Percentiles rank a stretch among this genome's conserved stretches.
Conservation (phyloP, 495 filamentous ascomycete species). For the Elasticomyces elasticus region DNA sequence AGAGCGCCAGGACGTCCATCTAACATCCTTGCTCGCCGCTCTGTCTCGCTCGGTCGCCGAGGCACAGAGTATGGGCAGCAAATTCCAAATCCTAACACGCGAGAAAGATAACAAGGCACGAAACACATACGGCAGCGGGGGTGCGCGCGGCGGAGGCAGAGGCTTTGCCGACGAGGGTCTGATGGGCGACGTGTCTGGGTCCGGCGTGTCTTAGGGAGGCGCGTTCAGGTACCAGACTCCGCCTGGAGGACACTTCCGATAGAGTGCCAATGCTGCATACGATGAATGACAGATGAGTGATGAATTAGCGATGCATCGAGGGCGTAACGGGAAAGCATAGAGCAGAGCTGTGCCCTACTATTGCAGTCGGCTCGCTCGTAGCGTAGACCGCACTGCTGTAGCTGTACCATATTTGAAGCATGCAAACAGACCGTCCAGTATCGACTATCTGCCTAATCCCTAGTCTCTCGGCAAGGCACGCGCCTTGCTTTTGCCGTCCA, state of each 20-base stretch:
- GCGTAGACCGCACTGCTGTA: no score
- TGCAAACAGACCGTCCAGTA: no score
- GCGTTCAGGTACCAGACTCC: not conserved
- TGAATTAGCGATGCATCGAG: not conserved
- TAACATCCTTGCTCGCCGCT: constrained; percentile 59
- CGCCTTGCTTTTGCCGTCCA: not conserved
- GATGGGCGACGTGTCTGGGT: not conserved
- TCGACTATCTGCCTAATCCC: no score
- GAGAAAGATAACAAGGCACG: constrained; percentile 27
- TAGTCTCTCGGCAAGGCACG: no score
- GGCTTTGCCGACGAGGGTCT: constrained; percentile 1
- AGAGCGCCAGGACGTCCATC: constrained; percentile 49
- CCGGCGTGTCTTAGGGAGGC: not conserved
- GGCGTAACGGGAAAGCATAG: not conserved
- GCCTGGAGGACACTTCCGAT: not conserved
- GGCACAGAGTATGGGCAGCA: constrained; percentile 60
- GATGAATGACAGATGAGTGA: not conserved
- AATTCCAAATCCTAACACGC: constrained; percentile 53
- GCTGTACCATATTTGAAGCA: no score
- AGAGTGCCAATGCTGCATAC: not conserved
- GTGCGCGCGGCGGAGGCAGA: not conserved
- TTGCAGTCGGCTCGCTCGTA: no score
- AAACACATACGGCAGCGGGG: not conserved
- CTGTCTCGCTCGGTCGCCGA: constrained; percentile 57
- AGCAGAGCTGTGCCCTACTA: no score